These are phyloP conservation scores for Anaeramoeba ignava DNA, from an alignment of 78 protist genomes.

Conservation along the genomic window DNA sequence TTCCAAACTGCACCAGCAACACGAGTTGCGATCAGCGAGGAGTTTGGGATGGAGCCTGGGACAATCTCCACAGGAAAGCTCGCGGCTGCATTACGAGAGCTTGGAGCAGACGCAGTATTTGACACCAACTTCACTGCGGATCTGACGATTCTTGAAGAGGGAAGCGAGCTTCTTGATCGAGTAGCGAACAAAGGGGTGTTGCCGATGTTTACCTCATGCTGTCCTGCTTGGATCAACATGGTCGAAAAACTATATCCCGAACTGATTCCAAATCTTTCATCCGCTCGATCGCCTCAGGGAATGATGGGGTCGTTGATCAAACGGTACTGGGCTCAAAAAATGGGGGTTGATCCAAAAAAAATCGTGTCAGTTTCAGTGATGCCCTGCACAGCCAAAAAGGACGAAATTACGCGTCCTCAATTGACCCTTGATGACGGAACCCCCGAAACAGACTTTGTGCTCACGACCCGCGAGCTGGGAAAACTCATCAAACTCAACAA, in stretches of 20 bases:
- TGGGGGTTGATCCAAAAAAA: not conserved
- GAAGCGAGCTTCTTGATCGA: not conserved
- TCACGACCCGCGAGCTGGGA: slow-evolving; percentile 21
- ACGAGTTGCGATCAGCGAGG: slow-evolving; percentile 18
- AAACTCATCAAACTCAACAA: not conserved
- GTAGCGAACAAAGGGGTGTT: too few relatives aligned
- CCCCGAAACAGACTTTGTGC: slow-evolving; percentile 8
- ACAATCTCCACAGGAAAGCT: not conserved
- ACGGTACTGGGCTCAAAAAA: not conserved
- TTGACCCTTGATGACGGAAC: not conserved
- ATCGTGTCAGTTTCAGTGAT: slow-evolving; percentile 1
- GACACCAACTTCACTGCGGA: too few relatives aligned
- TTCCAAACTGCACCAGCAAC: slow-evolving; percentile 14
- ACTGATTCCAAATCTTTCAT: not conserved
- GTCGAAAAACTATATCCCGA: too few relatives aligned
- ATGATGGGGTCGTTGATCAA: not conserved
- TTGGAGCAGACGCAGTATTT: too few relatives aligned
- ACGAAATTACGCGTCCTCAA: not conserved
- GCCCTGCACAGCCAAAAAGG: slow-evolving; percentile 6
- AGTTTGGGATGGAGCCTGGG: not conserved
- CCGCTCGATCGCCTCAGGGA: not conserved
- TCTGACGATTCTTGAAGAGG: not conserved
- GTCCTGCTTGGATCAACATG: too few relatives aligned
- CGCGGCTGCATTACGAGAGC: not conserved
- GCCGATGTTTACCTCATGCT: too few relatives aligned